phyloP scores from a whole-genome alignment of 306 rosid genomes.

The Citrullus mucosospermus region DNA sequence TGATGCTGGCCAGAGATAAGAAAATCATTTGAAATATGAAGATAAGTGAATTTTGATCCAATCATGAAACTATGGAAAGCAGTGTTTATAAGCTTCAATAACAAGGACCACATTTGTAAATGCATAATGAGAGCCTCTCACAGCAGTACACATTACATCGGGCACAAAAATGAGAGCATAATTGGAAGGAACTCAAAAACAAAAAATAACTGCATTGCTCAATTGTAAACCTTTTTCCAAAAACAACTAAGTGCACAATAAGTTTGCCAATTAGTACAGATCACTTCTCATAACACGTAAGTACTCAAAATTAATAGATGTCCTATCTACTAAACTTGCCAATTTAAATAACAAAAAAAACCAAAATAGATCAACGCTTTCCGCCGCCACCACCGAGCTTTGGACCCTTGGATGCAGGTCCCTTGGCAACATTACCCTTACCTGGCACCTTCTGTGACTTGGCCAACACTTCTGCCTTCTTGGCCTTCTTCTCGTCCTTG shows the following conservation, averaged over 20 bases:
- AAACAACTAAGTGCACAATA: not conserved
- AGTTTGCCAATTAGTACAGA: not conserved
- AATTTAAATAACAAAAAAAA: not conserved
- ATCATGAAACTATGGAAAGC: no score
- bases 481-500: slow-evolving; percentile 84
- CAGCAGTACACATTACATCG: no score
- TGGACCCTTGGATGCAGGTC: slow-evolving; percentile 62
- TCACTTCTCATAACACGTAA: not conserved
- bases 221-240: not conserved
- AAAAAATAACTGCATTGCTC: not conserved
- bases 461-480: slow-evolving; percentile 56
- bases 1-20: no score
- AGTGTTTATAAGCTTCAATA: no score
- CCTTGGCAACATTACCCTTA: slow-evolving; percentile 44
- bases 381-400: slow-evolving; percentile 90
- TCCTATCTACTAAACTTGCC: not conserved
- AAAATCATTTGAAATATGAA: no score
- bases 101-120: no score
- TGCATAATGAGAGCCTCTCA: no score
- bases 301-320: not conserved
- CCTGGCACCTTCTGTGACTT: slow-evolving; percentile 48
- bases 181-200: not conserved
- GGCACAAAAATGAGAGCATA: not conserved
- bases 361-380: slow-evolving; percentile 40
- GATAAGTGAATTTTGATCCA: no score